Conservation (phyloP, 768 basidiomycete species). For the Udeniomyces megalosporus region DNA sequence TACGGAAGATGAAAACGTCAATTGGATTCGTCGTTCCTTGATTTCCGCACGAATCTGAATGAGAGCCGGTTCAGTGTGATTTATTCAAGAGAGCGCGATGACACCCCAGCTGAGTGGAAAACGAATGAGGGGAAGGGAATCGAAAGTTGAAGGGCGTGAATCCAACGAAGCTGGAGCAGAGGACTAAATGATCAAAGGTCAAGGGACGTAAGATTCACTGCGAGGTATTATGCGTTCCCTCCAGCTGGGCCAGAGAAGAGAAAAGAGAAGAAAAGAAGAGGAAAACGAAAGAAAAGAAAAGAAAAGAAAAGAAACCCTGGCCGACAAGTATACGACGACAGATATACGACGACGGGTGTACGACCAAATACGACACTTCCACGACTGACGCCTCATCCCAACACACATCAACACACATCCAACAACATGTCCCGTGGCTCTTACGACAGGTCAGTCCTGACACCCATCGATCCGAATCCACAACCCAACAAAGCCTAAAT, state of each 20-base stretch:
- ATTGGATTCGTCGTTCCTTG: too few relatives aligned
- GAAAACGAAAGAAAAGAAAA: not conserved
- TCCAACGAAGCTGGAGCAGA: not conserved
- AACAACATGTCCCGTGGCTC: constrained; percentile 79
- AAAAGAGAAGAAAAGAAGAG: not conserved
- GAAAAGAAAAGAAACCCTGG: too few relatives aligned
- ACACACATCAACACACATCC: not conserved
- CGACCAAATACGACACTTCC: too few relatives aligned
- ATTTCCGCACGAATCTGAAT: not conserved
- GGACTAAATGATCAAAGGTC: not conserved
- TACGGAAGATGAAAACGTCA: not conserved
- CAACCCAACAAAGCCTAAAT: not conserved
- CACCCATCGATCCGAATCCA: not conserved
- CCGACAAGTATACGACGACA: too few relatives aligned
- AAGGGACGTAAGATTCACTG: not conserved
- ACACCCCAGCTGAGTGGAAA: not conserved
- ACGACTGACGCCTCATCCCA: not conserved
- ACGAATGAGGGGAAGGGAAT: not conserved
- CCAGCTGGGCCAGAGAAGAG: not conserved
- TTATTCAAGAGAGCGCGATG: not conserved
- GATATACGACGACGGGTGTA: too few relatives aligned
- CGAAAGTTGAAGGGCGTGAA: not conserved
- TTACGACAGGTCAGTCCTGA: constrained; percentile 57
- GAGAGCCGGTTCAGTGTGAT: not conserved
- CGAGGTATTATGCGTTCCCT: not conserved